These are phyloP conservation scores for Aschersonia sp. DNA, from an alignment of 2,329 filamentous ascomycete species.

Conservation along the genomic window DNA sequence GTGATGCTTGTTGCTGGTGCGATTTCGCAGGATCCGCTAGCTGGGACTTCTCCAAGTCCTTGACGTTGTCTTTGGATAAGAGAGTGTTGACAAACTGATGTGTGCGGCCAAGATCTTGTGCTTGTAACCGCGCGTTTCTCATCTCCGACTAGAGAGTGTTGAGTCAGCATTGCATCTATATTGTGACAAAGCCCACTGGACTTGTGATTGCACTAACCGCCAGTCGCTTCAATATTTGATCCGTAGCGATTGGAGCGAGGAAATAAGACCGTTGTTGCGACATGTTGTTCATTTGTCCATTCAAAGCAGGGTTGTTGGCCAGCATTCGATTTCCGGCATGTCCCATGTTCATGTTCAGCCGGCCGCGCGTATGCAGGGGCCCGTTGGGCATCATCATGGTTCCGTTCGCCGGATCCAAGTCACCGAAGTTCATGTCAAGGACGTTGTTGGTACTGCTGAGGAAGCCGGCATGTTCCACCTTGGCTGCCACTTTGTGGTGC, in stretches of 20 bases:
- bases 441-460: conserved; percentile 62
- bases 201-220: conserved; percentile 13
- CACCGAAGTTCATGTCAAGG: conserved; percentile 81
- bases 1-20: conserved; percentile 25
- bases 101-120: conserved; percentile 71
- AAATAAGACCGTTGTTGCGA: conserved; percentile 71
- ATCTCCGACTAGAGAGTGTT: conserved; percentile 52
- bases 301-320: conserved; percentile 27
- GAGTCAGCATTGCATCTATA: background rate
- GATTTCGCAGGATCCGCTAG: conserved; percentile 31
- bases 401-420: conserved; percentile 69
- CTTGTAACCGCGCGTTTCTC: conserved; percentile 76
- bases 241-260: conserved; percentile 79
- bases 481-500: conserved; percentile 94
- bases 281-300: conserved; percentile 41
- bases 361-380: conserved; percentile 55
- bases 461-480: conserved; percentile 88
- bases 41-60: conserved; percentile 40
- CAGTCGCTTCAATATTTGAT: conserved; percentile 70
- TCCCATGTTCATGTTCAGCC: conserved; percentile 49
- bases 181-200: background rate
- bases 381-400: conserved; percentile 58
- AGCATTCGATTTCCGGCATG: conserved; percentile 49
- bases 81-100: conserved; percentile 69
- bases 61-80: conserved; percentile 55